phyloP scores from a whole-genome alignment of 768 basidiomycete genomes.

The Pulveroboletus frians region DNA sequence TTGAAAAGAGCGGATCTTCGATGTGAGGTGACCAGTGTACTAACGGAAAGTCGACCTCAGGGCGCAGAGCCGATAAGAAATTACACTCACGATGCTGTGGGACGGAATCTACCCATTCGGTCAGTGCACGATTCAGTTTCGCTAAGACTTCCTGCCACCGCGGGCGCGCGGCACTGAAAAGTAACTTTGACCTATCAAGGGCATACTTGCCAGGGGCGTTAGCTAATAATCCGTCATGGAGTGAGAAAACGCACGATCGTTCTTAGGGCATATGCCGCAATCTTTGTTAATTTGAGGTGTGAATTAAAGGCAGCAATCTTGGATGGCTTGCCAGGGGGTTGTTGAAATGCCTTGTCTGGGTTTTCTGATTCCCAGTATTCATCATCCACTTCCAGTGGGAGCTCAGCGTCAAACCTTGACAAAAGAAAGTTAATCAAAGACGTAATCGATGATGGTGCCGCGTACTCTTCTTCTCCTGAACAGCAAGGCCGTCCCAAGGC shows the following conservation, averaged over 20 bases:
- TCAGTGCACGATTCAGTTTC: constrained; percentile 64
- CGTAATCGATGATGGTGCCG: background rate
- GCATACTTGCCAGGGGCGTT: constrained; percentile 45
- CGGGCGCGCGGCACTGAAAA: constrained; percentile 46
- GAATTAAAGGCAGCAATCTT: constrained; percentile 58
- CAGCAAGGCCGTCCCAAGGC: constrained; percentile 52
- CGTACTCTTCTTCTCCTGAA: constrained; percentile 65
- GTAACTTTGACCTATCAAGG: constrained; percentile 58
- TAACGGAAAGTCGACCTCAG: constrained; percentile 17
- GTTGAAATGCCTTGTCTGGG: constrained; percentile 52
- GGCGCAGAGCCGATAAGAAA: background rate
- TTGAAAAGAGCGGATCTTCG: constrained; percentile 43
- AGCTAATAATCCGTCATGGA: background rate
- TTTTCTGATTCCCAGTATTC: constrained; percentile 65
- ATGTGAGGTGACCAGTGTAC: constrained; percentile 58
- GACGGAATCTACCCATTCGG: constrained; percentile 65
- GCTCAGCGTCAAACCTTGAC: constrained; percentile 74
- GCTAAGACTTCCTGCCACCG: constrained; percentile 57
- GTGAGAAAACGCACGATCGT: constrained; percentile 50
- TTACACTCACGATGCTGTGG: constrained; percentile 57
- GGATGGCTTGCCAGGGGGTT: constrained; percentile 58
- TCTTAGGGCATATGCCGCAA: constrained; percentile 62
- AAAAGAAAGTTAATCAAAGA: constrained; percentile 9
- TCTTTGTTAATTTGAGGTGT: constrained; percentile 60
- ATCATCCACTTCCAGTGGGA: constrained; percentile 79